Evolutionary conservation across 2,329 filamentous ascomycete genomes (phyloP).

Genomic region (Beauveria scarabaeidicola): DNA sequence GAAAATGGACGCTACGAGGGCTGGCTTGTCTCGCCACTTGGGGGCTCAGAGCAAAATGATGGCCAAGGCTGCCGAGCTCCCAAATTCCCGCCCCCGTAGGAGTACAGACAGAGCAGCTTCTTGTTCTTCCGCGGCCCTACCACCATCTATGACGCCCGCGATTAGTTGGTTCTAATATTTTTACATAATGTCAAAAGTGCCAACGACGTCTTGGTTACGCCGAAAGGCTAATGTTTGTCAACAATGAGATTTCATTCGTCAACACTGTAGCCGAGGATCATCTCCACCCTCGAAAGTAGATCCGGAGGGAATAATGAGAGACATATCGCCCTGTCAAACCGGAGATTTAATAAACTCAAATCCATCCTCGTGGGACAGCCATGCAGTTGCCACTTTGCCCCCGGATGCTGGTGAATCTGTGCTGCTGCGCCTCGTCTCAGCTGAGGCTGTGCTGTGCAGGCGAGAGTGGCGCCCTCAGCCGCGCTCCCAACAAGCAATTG

Average conservation of each 20-base stretch:
- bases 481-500: background rate
- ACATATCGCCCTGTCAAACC: background rate
- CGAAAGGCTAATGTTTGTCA: background rate
- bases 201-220: background rate
- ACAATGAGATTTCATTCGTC: too few relatives aligned
- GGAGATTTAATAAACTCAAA: background rate
- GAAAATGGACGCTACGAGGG: background rate
- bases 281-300: too few relatives aligned
- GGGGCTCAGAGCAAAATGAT: background rate
- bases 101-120: background rate
- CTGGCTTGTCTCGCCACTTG: background rate
- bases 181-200: too few relatives aligned
- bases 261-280: too few relatives aligned
- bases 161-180: too few relatives aligned
- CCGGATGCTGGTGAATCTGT: background rate
- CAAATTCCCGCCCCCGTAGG: too few relatives aligned
- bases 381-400: background rate
- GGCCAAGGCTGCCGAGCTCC: background rate
- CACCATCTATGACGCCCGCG: background rate
- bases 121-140: background rate
- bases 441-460: background rate
- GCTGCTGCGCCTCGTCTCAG: constrained; percentile 1
- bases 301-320: background rate
- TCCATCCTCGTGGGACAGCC: background rate
- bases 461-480: background rate